phyloP scores from a whole-genome alignment of 148 eudicot genomes.

The Dianthus caryophyllus region DNA sequence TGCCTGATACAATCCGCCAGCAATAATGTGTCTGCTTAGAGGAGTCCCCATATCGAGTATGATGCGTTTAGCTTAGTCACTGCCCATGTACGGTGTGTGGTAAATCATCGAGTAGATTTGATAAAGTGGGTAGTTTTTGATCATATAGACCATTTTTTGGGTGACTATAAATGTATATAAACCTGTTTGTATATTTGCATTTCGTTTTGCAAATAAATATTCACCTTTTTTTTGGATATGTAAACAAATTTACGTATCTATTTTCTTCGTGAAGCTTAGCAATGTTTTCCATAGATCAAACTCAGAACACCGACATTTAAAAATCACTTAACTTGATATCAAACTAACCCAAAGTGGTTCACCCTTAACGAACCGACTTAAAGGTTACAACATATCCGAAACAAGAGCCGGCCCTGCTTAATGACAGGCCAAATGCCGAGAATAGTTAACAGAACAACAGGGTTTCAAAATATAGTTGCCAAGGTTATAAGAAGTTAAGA shows the following conservation, averaged over 20 bases:
- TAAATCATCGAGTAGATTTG: conserved; percentile 22
- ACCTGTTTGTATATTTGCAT: conserved; percentile 21
- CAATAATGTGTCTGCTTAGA: conserved; percentile 6
- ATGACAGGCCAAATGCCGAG: too few species aligned
- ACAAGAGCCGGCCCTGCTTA: too few species aligned
- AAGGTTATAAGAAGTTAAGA: too few species aligned
- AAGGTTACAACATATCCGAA: too few species aligned
- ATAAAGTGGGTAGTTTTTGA: conserved; percentile 25
- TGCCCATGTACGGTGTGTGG: conserved; percentile 18
- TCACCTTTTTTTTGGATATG: neutral
- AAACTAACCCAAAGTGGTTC: too few species aligned
- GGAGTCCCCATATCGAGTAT: neutral
- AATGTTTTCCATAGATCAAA: neutral
- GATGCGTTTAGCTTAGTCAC: conserved; percentile 10
- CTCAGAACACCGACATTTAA: too few species aligned
- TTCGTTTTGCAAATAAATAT: conserved; percentile 13
- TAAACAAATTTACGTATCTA: neutral
- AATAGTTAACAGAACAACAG: too few species aligned
- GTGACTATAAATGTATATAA: conserved; percentile 28
- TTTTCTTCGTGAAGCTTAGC: neutral
- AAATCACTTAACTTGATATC: too few species aligned
- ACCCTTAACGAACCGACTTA: too few species aligned
- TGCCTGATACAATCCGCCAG: conserved; percentile 26
- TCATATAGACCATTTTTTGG: conserved; percentile 11
- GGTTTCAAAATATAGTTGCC: too few species aligned